These are phyloP conservation scores for Chlorella variabilis DNA, from an alignment of 163 green algal genomes.

Conservation along the genomic window DNA sequence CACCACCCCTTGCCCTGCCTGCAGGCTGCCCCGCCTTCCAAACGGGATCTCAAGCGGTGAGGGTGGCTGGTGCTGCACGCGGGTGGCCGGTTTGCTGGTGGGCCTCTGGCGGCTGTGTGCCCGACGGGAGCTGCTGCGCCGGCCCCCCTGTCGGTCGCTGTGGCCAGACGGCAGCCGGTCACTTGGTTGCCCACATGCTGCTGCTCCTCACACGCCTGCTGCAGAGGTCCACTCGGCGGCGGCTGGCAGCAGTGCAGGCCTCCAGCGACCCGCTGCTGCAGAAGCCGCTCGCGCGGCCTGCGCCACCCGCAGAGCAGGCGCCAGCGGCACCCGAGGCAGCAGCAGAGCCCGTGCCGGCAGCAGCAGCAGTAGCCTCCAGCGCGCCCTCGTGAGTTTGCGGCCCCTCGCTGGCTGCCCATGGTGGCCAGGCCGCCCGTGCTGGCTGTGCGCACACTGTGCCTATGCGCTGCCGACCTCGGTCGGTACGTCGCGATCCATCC, in stretches of 20 bases:
- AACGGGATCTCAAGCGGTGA: background rate
- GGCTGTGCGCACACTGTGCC: no score
- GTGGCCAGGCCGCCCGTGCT: no score
- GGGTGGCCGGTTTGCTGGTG: background rate
- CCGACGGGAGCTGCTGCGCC: background rate
- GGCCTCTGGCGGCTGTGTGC: background rate
- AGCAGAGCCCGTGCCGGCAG: background rate
- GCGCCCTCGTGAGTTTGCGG: background rate
- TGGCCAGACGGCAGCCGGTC: no score
- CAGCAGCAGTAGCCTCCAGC: constrained; percentile 28
- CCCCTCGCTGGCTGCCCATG: no score
- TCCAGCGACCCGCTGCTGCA: constrained; percentile 41
- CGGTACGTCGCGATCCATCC: no score
- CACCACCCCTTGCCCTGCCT: background rate
- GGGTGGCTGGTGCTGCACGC: background rate
- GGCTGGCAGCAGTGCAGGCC: constrained; percentile 16
- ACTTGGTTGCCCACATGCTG: no score
- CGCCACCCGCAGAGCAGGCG: background rate
- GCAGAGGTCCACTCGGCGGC: constrained; percentile 10
- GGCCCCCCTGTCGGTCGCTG: background rate
- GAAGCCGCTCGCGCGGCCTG: constrained; percentile 33
- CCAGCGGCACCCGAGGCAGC: constrained; percentile 5
- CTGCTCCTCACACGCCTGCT: background rate
- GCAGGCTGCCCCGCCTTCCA: constrained; percentile 20
- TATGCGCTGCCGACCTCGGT: no score